Base-by-base conservation (phyloP, 768 basidiomycete species). In the Leccinum arenicola region DNA sequence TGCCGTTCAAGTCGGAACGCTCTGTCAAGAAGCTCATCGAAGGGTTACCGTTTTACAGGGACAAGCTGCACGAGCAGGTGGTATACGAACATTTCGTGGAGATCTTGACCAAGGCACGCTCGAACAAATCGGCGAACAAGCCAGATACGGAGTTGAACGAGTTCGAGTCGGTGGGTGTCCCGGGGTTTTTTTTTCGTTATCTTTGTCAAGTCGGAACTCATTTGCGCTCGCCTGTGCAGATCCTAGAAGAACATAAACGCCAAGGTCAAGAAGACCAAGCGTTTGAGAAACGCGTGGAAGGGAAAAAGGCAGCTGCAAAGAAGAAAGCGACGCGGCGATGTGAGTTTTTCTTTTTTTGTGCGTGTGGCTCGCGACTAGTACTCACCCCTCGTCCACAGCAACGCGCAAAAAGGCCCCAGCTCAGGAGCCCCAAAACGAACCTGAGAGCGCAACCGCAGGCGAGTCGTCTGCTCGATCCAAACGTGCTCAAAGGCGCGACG, bases 1-100 rank as follows among this genome's bases (percentile, higher is more conserved):
- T 98, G 15, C 96, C 95, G 0, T 99, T 92, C 89, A 98, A 98
- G 71, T 95, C 94, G 1, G 97, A 99, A 64, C 84, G 91, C 33
- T 96, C 95, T 0, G 85, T 98, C 66, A 98, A 97, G 83, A 97
- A 95, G 72, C 84, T 98, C 60, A 91, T 94, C 65, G 96, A 98
- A 63, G 95, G 85, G 1, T 73, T 99, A 25, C 92, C 88, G 50
- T 90, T 87, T 75, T 99, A 99, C 68, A 88, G 94, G 54, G 97
- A 98, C 78, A 99, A 99, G 75, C 76, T 99, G 43, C 92, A 96
- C 74, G 95, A 98, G 61, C 79, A 85, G 45, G 77, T 74, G 1
- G 96, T 99, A 6, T 98, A 82, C 70, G 80, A 78, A 31, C 78
- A 86, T 50, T 98, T 99, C 73, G 81, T 81, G 27, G 95, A 98